Base-by-base conservation (phyloP, 192 early-diverging fungal species). In the Coemansia sp. region DNA sequence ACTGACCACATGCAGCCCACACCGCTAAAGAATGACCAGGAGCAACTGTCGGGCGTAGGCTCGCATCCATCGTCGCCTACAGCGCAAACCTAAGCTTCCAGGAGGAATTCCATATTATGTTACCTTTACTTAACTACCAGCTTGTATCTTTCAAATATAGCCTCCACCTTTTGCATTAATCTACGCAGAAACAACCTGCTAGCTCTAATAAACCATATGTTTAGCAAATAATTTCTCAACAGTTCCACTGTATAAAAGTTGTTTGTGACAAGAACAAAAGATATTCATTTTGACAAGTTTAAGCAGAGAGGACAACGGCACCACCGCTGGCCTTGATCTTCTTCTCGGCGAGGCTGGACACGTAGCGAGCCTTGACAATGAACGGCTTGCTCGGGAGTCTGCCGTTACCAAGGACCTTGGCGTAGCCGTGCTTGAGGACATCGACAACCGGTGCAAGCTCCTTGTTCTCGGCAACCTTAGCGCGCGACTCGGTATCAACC, bases 301-400 rank as follows among this genome's bases (percentile, higher is more conserved):
- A 83, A 56, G 73, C 81, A 44, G 76, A 64, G 44, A 83, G 76
- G 51, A 83, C 59, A 60, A 83, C 82, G 38, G 74, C 88, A 82
- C 97, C 97, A 85, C 97, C 97, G 71, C 86, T 94, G 73, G 85
- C 89, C 85, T 96, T 92, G 87, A 98, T 97, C 93, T 98, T 98
- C 85, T 96, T 86, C 88, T 98, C 97, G 50, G 97, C 97, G 71
- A 83, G 79, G 77, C 87, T 84, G 77, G 89, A 92, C 73, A 98
- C 92, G 65, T 86, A 93, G 60, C 94, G 86, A 66, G 97, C 85
- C 84, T 94, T 95, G 81, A 98, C 89, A 74, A 98, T 97, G 84
- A 96, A 87, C 71, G 97, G 94, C 67, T 89, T 85, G 57, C 83
- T 75, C 73, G 91, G 90, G 60, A 98, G 86, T 67, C 83, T 82